phyloP scores from a whole-genome alignment of 805 yeast species.

The Dipodascopsis tothii region DNA sequence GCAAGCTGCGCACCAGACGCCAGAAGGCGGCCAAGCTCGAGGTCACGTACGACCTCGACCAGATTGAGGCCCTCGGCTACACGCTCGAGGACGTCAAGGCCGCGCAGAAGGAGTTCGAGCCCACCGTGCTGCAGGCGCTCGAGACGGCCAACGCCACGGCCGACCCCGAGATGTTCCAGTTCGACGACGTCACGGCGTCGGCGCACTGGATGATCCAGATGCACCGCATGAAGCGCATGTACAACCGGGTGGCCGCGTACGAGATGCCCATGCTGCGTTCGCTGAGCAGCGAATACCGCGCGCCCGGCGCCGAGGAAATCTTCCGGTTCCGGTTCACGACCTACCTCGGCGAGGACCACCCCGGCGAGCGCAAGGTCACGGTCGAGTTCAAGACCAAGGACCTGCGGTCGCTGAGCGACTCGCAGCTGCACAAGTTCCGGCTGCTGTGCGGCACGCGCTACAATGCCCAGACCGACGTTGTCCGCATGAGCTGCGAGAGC shows the following conservation, averaged over 20 bases:
- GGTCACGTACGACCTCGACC: background rate
- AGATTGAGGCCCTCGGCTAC: background rate
- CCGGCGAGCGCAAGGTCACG: constrained; percentile 63
- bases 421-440: constrained; percentile 57
- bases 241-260: constrained; percentile 78
- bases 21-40: background rate
- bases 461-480: constrained; percentile 49
- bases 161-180: constrained; percentile 1
- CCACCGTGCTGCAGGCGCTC: background rate
- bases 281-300: constrained; percentile 4
- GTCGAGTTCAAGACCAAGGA: constrained; percentile 48
- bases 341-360: constrained; percentile 64
- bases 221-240: constrained; percentile 67
- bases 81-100: background rate
- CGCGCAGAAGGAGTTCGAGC: background rate
- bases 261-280: constrained; percentile 68
- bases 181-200: constrained; percentile 20
- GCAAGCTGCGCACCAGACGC: too few species aligned
- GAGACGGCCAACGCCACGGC: background rate
- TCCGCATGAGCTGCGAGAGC: constrained; percentile 58
- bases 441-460: constrained; percentile 73
- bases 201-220: constrained; percentile 61
- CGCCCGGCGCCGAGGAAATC: constrained; percentile 14
- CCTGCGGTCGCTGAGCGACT: constrained; percentile 30
- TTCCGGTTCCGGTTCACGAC: constrained; percentile 64